These are phyloP conservation scores for Leccinum ochraceum DNA, from an alignment of 768 basidiomycete genomes.

Conservation along the genomic window DNA sequence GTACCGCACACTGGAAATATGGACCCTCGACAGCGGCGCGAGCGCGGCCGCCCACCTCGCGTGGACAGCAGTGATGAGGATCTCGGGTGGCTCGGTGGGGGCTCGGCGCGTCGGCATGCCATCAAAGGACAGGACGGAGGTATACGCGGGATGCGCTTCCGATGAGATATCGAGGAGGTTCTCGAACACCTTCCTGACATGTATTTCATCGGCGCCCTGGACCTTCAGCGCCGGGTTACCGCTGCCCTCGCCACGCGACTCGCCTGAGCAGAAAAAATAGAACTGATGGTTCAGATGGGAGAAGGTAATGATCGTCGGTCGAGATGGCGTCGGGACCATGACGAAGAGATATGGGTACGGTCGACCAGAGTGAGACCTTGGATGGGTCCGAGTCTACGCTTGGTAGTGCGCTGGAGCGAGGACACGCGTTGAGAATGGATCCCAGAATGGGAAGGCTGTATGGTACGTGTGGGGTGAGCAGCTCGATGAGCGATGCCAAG, in stretches of 20 bases:
- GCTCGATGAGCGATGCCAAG: slow-evolving; percentile 7
- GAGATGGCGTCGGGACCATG: not conserved
- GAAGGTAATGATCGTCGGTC: slow-evolving; percentile 2
- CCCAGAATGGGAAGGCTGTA: slow-evolving; percentile 20
- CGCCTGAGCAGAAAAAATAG: slow-evolving; percentile 21
- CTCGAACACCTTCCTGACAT: slow-evolving; percentile 19
- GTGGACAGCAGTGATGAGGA: no score
- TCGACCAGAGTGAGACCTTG: slow-evolving; percentile 22
- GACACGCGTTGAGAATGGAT: slow-evolving; percentile 18
- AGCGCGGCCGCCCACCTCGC: no score
- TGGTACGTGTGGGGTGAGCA: slow-evolving; percentile 17
- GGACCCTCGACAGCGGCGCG: no score
- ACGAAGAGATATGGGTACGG: slow-evolving; percentile 12
- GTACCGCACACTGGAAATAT: no score
- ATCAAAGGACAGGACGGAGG: no score
- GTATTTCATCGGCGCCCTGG: slow-evolving; percentile 9
- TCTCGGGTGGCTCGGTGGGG: no score
- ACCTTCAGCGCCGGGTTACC: slow-evolving; percentile 1
- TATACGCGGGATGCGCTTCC: not conserved
- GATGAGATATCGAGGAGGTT: slow-evolving; percentile 6
- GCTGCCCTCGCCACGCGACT: not conserved
- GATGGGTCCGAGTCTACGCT: slow-evolving; percentile 13
- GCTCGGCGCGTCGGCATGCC: no score
- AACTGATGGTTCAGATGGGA: slow-evolving; percentile 13
- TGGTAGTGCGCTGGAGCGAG: slow-evolving; percentile 12